Evolutionary conservation across 1,139 yeast genomes (phyloP).

Genomic region (Sugiyamaella pinicola): DNA sequence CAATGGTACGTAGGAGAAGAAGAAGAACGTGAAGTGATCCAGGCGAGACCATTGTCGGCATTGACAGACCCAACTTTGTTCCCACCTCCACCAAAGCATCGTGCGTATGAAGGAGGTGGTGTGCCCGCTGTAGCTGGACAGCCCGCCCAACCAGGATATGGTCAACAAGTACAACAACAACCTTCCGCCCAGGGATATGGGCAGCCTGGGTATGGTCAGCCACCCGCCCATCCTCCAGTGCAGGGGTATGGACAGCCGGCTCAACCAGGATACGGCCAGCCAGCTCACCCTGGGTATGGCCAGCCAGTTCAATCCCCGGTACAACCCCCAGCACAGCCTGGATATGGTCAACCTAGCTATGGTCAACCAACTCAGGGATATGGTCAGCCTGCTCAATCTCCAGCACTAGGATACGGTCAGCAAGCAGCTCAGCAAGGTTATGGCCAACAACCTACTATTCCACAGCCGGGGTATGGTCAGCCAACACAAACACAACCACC

Average conservation of each 20-base stretch:
- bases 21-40: conserved; percentile 22
- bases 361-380: conserved; percentile 15
- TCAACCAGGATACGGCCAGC: conserved; percentile 18
- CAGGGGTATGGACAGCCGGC: conserved; percentile 19
- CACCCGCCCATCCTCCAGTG: conserved; percentile 16
- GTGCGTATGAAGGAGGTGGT: conserved; percentile 27
- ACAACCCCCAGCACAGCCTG: conserved; percentile 23
- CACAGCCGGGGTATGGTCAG: conserved; percentile 14
- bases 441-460: too few relatives aligned
- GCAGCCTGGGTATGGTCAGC: conserved; percentile 23
- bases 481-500: too few relatives aligned
- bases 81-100: conserved; percentile 58
- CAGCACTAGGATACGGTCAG: too few relatives aligned
- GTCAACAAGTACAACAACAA: conserved; percentile 28
- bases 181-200: conserved; percentile 11
- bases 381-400: conserved; percentile 30
- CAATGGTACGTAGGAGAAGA: conserved; percentile 18
- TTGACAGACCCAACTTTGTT: conserved; percentile 48
- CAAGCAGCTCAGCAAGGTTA: conserved; percentile 22
- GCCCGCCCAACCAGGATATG: conserved; percentile 19
- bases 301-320: conserved; percentile 28
- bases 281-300: conserved; percentile 19
- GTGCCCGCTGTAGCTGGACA: conserved; percentile 14
- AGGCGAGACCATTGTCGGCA: conserved; percentile 42
- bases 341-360: conserved; percentile 13